Base-by-base conservation (phyloP, 768 basidiomycete species). In the Postia placenta region DNA sequence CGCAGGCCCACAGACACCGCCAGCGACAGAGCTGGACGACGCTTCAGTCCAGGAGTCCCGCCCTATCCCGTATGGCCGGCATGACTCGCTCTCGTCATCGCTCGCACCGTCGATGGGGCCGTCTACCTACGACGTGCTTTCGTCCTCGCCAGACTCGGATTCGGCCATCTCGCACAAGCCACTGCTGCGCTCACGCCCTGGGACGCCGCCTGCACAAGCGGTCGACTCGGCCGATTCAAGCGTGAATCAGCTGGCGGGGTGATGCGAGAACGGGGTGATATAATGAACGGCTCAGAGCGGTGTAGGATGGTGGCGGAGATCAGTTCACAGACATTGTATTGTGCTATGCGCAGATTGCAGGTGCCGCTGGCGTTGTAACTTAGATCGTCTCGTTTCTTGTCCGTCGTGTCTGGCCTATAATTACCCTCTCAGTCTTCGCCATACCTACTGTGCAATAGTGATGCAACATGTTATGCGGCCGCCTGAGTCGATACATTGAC, bases 141-240 rank as follows among this genome's bases (percentile, higher is more conserved):
- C 70, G 35, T 76, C 77, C 44, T 72, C 74, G 24, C 71, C 71
- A 3, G 74, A 74, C 42, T 74, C 71, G 2, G 74, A 74, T 42
- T 74, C 71, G 2, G 59, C 64, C 17, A 47, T 69, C 37, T 65
- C 64, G 20, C 66, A 67, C 56, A 70, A 69, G 55, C 72, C 70
- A 26, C 63, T 73, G 37, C 56, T 74, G 48, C 58, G 58, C 52
- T 56, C 63, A 19, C 27, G 45, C n/a, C 45, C 30, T 5, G 12
- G 20, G 3, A 45, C 26, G 4, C 45, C 45, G 38, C 7, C 9
- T 11, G 30, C 30, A 15, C 30, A 7, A 15, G 30, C 15, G 30
- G 30, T 33, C 30, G 30, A 15, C 17, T 9, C 20, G 38, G 38
- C 38, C 19, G 38, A 39, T 19, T 39, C 38, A 6, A 22, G 38